Evolutionary conservation across 345 rosid genomes (phyloP), one percentile per base, ranked within the genome.

Genomic region (Chamaenerion angustifolium): DNA sequence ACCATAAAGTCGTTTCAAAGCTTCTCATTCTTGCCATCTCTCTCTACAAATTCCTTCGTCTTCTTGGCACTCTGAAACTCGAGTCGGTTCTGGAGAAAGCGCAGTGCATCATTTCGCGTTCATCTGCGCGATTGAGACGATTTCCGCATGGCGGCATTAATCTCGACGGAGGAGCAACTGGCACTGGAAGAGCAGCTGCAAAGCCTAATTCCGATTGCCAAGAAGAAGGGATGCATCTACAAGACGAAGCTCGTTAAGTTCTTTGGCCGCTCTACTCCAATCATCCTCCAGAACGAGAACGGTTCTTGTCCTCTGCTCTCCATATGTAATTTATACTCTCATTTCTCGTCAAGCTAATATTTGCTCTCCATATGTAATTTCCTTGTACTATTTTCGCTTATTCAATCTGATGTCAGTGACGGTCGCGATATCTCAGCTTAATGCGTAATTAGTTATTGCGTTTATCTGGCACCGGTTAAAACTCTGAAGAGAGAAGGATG

Each of bases 221-320:
- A n/a, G n/a, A 52, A 60, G 56, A 78, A 75, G 47, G 94, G 81
- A 66, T 69, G 77, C 61, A 43, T 73, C 44, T 71, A 92, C 64
- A 82, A 71, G 70, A 80, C 93, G 40, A 92, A 92, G 72, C 68
- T 76, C 56, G 70, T 92, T 52, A 81, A 78, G 70, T 87, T 92
- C 69, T 65, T 84, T 21, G 96, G 95, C 23, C 76, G 95, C 48
- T 67, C 74, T 42, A 87, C 95, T 45, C 96, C 95, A 12, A 76
- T 92, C 65, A 59, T 92, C 56, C 96, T 92, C 60, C 96, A 92
- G 60, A 92, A 87, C 73, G 96, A 87, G 68, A 92, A 92, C 68
- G 98, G 98, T 56, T 95, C 98, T 48, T 92, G 96, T 58, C 98
- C 98, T 68, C 75, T 87, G 27, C 84, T 92, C 40, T 96, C 98